These are phyloP conservation scores for Cercospora sesami DNA, from an alignment of 2,329 filamentous ascomycete genomes.

Conservation along the genomic window DNA sequence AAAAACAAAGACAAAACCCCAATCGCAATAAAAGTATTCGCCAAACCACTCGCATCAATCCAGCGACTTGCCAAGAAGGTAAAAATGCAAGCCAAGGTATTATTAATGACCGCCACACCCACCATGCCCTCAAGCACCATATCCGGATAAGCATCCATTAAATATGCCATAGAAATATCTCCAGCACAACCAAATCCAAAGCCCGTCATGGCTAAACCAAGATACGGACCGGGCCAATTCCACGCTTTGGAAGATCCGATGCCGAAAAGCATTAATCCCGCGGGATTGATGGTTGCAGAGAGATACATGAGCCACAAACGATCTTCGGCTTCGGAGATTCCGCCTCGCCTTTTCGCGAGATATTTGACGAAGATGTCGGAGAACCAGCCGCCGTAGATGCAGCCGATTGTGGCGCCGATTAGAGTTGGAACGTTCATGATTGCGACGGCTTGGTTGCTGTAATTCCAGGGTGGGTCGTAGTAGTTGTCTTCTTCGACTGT, in stretches of 20 bases:
- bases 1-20: conserved; percentile 54
- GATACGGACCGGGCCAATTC: conserved; percentile 55
- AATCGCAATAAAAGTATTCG: conserved; percentile 55
- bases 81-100: conserved; percentile 56
- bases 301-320: conserved; percentile 55
- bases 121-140: conserved; percentile 62
- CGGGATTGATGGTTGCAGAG: conserved; percentile 53
- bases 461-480: conserved; percentile 57
- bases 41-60: conserved; percentile 50
- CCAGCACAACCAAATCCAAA: conserved; percentile 62
- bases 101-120: conserved; percentile 59
- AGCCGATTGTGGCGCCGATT: conserved; percentile 57
- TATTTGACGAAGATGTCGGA: conserved; percentile 58
- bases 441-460: conserved; percentile 54
- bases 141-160: conserved; percentile 58
- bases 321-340: conserved; percentile 58
- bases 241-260: conserved; percentile 54
- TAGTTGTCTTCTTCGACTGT: conserved; percentile 60
- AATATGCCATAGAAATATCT: conserved; percentile 54
- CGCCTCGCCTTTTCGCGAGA: conserved; percentile 56
- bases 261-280: conserved; percentile 56
- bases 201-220: conserved; percentile 59
- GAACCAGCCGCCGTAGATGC: conserved; percentile 59
- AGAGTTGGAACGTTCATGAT: conserved; percentile 60
- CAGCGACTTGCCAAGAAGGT: conserved; percentile 51